Evolutionary conservation across 805 yeast species (phyloP).

Genomic region (Candida berthetii): DNA sequence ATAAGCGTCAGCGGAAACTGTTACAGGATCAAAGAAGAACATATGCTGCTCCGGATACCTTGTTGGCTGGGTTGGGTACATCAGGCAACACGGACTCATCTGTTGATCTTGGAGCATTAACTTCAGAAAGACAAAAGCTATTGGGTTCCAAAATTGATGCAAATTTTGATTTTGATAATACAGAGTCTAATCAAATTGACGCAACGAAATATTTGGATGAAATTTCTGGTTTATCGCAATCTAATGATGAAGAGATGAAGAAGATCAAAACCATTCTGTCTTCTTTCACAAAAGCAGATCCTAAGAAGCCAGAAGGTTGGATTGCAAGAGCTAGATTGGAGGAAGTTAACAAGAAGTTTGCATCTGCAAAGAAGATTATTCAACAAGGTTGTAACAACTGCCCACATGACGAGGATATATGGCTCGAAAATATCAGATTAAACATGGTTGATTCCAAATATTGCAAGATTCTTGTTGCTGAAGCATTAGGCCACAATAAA

Average conservation of each 20-base stretch:
- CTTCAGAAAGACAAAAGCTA: slow-evolving; percentile 59
- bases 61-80: slow-evolving; percentile 34
- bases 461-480: slow-evolving; percentile 54
- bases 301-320: slow-evolving; percentile 74
- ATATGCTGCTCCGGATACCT: slow-evolving; percentile 78
- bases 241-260: slow-evolving; percentile 44
- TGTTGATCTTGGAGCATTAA: slow-evolving; percentile 42
- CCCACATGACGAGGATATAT: slow-evolving; percentile 62
- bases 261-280: slow-evolving; percentile 54
- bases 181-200: slow-evolving; percentile 8
- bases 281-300: slow-evolving; percentile 69
- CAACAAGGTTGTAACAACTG: slow-evolving; percentile 70
- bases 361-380: slow-evolving; percentile 53
- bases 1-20: slow-evolving; percentile 63
- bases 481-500: slow-evolving; percentile 55
- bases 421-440: slow-evolving; percentile 76
- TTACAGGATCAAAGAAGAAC: slow-evolving; percentile 59
- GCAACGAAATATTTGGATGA: slow-evolving; percentile 31
- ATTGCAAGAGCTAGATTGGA: slow-evolving; percentile 82
- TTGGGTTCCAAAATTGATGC: slow-evolving; percentile 49
- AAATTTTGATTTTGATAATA: slow-evolving; percentile 11
- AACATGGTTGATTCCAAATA: slow-evolving; percentile 37
- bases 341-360: slow-evolving; percentile 49
- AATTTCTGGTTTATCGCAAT: slow-evolving; percentile 15
- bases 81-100: slow-evolving; percentile 24